These are phyloP conservation scores for Cadophora gregata DNA, from an alignment of 2,329 filamentous ascomycete species.

Conservation along the genomic window DNA sequence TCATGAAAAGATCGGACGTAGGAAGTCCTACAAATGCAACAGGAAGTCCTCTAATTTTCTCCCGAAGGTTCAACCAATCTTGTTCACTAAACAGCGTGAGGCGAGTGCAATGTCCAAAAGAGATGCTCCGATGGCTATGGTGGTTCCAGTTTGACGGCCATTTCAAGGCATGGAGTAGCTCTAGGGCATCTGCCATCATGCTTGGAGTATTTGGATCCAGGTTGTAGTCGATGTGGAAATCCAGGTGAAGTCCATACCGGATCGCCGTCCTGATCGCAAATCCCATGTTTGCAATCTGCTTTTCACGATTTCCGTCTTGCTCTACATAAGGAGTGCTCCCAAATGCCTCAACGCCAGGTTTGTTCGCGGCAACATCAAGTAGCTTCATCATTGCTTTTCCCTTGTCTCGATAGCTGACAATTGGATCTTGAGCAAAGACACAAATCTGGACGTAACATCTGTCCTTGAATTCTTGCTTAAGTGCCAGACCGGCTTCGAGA, in stretches of 20 bases:
- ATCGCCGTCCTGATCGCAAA: conserved; percentile 66
- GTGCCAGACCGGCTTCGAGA: conserved; percentile 59
- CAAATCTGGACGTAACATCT: conserved; percentile 69
- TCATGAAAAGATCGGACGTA: conserved; percentile 76
- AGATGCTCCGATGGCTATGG: conserved; percentile 53
- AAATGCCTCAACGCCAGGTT: conserved; percentile 59
- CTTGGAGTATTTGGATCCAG: conserved; percentile 57
- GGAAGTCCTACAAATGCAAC: conserved; percentile 73
- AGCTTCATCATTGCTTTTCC: conserved; percentile 57
- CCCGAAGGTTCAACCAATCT: conserved; percentile 57
- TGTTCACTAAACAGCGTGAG: conserved; percentile 59
- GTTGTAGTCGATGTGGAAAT: conserved; percentile 77
- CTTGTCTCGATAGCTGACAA: conserved; percentile 61
- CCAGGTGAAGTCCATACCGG: conserved; percentile 59
- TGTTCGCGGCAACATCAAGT: conserved; percentile 53
- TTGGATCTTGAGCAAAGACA: conserved; percentile 72
- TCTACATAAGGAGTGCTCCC: conserved; percentile 77
- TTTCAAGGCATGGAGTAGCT: conserved; percentile 52
- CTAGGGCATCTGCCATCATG: conserved; percentile 60
- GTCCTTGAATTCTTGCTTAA: conserved; percentile 60
- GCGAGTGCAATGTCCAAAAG: conserved; percentile 72
- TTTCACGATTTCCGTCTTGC: conserved; percentile 45
- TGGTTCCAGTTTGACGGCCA: conserved; percentile 51
- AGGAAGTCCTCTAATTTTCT: conserved; percentile 58
- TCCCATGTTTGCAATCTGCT: conserved; percentile 61